Conservation (phyloP, 768 basidiomycete species). For the Brasilioporus rufonigricans region DNA sequence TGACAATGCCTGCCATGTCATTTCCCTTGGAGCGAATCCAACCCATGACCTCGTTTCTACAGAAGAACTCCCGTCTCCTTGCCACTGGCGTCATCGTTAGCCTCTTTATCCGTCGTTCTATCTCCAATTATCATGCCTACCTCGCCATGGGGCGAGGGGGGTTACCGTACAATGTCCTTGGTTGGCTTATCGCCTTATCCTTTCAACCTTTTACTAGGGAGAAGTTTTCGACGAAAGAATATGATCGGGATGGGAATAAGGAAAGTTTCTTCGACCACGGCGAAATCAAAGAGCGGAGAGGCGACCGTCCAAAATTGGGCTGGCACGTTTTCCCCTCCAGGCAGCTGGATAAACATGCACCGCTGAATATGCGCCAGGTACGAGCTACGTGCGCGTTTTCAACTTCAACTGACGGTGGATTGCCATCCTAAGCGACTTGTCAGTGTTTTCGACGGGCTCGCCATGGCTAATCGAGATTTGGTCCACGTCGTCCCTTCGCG, state of each 20-base stretch:
- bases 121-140: constrained; percentile 1
- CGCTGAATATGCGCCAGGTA: background rate
- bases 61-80: background rate
- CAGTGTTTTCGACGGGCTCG: background rate
- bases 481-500: background rate
- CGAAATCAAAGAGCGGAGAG: constrained; percentile 2
- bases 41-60: background rate
- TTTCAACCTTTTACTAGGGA: background rate
- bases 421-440: background rate
- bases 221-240: background rate
- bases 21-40: background rate
- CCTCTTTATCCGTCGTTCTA: background rate
- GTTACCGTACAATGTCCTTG: background rate
- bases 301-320: background rate
- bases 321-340: constrained; percentile 7
- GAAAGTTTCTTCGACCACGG: background rate
- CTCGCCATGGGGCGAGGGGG: background rate
- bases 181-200: background rate
- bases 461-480: background rate
- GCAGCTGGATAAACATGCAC: background rate
- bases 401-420: background rate
- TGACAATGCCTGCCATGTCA: background rate
- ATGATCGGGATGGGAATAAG: background rate
- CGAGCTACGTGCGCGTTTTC: background rate
- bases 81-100: background rate